Conservation (phyloP, 495 filamentous ascomycete genomes). For the Daldinia childiae region DNA sequence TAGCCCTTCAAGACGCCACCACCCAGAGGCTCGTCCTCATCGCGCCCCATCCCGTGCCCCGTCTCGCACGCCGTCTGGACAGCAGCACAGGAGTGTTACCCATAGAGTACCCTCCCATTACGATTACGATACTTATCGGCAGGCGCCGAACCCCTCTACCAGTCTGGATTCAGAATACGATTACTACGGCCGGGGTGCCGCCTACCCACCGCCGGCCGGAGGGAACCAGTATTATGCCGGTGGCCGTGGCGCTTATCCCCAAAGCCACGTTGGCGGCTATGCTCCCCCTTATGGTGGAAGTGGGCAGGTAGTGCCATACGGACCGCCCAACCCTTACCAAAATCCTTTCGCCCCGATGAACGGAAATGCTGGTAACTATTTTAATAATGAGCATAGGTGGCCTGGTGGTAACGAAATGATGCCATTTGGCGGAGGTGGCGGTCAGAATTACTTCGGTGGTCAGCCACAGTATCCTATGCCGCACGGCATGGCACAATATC, state of each 20-base stretch:
- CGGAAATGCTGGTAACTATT: conserved; percentile 48
- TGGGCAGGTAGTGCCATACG: conserved; percentile 58
- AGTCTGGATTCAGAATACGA: conserved; percentile 59
- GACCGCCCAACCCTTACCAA: conserved; percentile 38
- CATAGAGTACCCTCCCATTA: conserved; percentile 50
- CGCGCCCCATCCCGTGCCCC: conserved; percentile 47
- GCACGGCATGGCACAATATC: conserved; percentile 53
- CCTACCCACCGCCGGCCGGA: conserved; percentile 47
- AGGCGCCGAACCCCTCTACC: conserved; percentile 54
- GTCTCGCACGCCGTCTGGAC: conserved; percentile 2
- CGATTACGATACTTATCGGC: conserved; percentile 46
- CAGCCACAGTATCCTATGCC: conserved; percentile 45
- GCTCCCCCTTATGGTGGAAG: conserved; percentile 44
- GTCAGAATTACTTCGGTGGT: conserved; percentile 41
- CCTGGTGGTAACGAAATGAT: conserved; percentile 56
- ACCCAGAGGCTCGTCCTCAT: conserved; percentile 48
- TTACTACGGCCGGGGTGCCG: conserved; percentile 47
- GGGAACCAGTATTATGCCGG: conserved; percentile 51
- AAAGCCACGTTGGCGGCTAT: conserved; percentile 56
- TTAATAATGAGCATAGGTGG: conserved; percentile 45
- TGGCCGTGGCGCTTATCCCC: conserved; percentile 49
- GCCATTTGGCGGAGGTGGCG: conserved; percentile 51
- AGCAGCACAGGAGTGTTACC: conserved; percentile 48
- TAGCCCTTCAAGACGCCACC: conserved; percentile 40
- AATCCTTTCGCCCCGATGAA: conserved; percentile 57